Evolutionary conservation across 768 basidiomycete genomes (phyloP).

Genomic region (Suillus alpinus): DNA sequence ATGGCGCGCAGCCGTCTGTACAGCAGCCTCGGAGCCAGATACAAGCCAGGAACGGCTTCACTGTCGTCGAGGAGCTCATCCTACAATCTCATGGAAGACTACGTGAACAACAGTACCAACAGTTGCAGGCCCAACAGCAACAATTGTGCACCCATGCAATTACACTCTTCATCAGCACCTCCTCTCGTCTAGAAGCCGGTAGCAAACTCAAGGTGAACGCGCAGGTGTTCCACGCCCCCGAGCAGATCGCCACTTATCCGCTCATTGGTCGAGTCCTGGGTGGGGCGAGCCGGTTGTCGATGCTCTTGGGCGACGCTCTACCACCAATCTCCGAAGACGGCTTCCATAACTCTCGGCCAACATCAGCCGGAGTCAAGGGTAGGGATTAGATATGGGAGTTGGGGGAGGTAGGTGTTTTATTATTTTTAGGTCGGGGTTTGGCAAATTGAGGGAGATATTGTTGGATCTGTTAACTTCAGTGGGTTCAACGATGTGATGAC

Average conservation of each 20-base stretch:
- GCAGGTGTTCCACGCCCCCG: constrained; percentile 7
- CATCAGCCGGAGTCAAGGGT: constrained; percentile 1
- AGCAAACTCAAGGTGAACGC: constrained; percentile 6
- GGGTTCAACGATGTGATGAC: not conserved
- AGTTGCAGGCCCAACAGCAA: constrained; percentile 10
- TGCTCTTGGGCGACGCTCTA: constrained; percentile 16
- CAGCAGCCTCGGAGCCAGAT: constrained; percentile 21
- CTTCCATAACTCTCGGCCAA: constrained; percentile 27
- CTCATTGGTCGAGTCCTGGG: not conserved
- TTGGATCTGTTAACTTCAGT: not conserved
- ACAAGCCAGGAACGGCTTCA: constrained; percentile 54
- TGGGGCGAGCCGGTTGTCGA: not conserved
- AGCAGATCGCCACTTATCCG: constrained; percentile 3
- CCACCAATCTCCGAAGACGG: constrained; percentile 34
- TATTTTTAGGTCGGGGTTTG: not conserved
- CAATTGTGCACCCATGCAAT: not conserved
- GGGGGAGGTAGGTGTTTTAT: not conserved
- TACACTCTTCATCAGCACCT: not conserved
- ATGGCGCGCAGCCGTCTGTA: constrained; percentile 4
- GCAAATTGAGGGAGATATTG: not conserved
- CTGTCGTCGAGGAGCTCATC: constrained; percentile 64
- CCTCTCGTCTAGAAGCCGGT: constrained; percentile 1
- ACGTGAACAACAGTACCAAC: constrained; percentile 15
- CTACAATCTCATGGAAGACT: constrained; percentile 48
- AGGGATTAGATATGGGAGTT: not conserved